Conservation (phyloP, 257 asterid genomes). For the Osmanthus fragrans region DNA sequence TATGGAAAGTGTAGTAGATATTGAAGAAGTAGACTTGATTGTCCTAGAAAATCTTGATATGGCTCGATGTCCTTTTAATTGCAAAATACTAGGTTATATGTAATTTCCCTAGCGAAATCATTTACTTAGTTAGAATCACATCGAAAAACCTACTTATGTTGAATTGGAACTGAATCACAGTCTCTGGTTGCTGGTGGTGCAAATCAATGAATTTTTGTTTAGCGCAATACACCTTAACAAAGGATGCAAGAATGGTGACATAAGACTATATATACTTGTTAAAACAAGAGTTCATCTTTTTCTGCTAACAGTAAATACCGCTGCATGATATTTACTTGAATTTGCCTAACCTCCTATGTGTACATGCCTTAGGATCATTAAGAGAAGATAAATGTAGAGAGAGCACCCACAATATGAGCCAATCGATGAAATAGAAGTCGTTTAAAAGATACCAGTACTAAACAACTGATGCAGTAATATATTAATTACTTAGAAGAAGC, state of each 20-base stretch:
- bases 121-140: not conserved
- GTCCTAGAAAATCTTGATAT: not conserved
- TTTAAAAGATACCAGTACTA: not conserved
- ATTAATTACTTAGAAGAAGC: not conserved
- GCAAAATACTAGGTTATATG: not conserved
- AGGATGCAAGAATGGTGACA: not conserved
- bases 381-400: not conserved
- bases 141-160: not conserved
- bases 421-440: not conserved
- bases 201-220: not conserved
- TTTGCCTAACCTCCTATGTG: not conserved
- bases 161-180: not conserved
- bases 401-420: not conserved
- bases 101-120: not conserved
- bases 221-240: not conserved
- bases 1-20: not conserved
- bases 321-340: not conserved
- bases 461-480: not conserved
- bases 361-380: not conserved
- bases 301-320: not conserved
- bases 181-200: not conserved
- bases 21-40: not conserved
- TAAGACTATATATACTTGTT: not conserved
- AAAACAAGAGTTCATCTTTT: not conserved
- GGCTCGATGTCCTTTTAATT: not conserved